Evolutionary conservation across 2,329 filamentous ascomycete genomes (phyloP).

Genomic region (Reticulascus tulasneorum): DNA sequence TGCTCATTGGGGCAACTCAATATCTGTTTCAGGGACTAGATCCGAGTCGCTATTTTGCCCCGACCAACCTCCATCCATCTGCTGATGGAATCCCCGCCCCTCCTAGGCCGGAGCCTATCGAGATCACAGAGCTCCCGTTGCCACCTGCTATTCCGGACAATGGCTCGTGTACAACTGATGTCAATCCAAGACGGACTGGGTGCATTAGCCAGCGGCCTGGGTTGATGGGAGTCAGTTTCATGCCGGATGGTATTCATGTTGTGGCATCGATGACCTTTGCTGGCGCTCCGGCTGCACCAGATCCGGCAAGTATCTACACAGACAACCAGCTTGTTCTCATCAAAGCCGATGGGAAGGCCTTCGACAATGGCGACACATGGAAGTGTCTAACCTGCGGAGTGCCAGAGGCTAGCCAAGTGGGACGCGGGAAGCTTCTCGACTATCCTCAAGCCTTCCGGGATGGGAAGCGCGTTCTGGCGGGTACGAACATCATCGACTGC

Average conservation of each 20-base stretch:
- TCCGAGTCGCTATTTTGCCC: too few relatives aligned
- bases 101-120: conserved; percentile 28
- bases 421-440: conserved; percentile 18
- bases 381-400: conserved; percentile 44
- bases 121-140: conserved; percentile 29
- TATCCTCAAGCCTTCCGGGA: conserved; percentile 41
- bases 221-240: conserved; percentile 24
- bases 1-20: too few relatives aligned
- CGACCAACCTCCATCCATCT: too few relatives aligned
- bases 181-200: conserved; percentile 32
- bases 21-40: too few relatives aligned
- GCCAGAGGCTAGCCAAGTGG: conserved; percentile 23
- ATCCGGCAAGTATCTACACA: conserved; percentile 35
- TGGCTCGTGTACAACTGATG: conserved; percentile 20
- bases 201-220: conserved; percentile 24
- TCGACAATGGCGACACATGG: conserved; percentile 41
- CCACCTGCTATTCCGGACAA: conserved; percentile 27
- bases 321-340: conserved; percentile 38
- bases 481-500: conserved; percentile 33
- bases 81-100: conserved; percentile 16
- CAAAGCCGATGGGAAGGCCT: conserved; percentile 35
- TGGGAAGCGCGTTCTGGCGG: conserved; percentile 29
- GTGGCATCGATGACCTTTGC: conserved; percentile 33
- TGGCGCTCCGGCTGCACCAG: conserved; percentile 34
- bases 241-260: conserved; percentile 39